A percentile compares a stretch with the other conserved stretches of the same genome.
Conservation (phyloP, 1,284 basidiomycete species). For the Malassezia dermatis region DNA sequence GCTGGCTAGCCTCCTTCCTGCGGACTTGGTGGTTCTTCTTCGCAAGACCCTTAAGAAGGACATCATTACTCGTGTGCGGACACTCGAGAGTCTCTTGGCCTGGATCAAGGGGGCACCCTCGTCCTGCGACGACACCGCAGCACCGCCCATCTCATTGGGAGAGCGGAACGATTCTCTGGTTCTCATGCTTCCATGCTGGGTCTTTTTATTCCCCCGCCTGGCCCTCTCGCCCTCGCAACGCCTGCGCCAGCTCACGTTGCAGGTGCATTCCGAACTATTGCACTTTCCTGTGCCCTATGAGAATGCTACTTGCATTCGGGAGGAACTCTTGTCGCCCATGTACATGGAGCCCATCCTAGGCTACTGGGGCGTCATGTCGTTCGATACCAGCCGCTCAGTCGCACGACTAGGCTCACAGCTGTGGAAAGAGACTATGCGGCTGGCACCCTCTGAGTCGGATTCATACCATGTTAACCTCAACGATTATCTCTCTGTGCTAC, state of each 20-base stretch:
- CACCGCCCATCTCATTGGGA: constrained; percentile 8
- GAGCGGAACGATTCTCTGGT: constrained; percentile 52
- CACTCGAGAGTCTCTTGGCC: constrained; percentile 68
- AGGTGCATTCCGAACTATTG: constrained; percentile 62
- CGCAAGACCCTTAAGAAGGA: constrained; percentile 83
- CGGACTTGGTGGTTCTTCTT: constrained; percentile 74
- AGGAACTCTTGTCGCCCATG: constrained; percentile 57
- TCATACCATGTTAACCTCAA: constrained; percentile 2
- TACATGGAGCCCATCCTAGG: constrained; percentile 65
- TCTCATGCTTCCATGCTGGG: constrained; percentile 76
- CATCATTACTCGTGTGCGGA: constrained; percentile 69
- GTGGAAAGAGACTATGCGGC: constrained; percentile 54
- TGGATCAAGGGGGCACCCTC: constrained; percentile 57
- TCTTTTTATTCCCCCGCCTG: constrained; percentile 74
- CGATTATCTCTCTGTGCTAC: constrained; percentile 23
- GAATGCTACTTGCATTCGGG: constrained; percentile 48
- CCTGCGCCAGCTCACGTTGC: constrained; percentile 60
- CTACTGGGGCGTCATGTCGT: constrained; percentile 64
- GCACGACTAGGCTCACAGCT: constrained; percentile 53
- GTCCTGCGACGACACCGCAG: constrained; percentile 48
- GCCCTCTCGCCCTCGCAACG: constrained; percentile 71
- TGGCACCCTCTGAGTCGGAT: constrained; percentile 1
- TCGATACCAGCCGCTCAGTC: constrained; percentile 64
- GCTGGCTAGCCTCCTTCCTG: constrained; percentile 52
- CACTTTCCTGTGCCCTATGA: constrained; percentile 48